phyloP scores from a whole-genome alignment of 225 moss, liverwort and hornwort genomes.

The Marchantia polymorpha region DNA sequence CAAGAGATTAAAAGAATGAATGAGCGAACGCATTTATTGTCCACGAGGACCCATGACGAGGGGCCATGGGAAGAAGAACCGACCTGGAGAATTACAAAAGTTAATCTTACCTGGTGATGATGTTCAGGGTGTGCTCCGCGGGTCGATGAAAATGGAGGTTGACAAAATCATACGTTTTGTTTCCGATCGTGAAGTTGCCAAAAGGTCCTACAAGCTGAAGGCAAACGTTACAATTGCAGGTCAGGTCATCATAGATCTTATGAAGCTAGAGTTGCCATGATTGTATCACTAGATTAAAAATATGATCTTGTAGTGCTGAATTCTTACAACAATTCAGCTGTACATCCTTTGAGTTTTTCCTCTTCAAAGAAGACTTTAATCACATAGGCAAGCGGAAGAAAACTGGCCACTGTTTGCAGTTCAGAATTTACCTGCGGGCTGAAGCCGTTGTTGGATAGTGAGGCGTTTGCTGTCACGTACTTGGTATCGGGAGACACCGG shows the following conservation, averaged over 20 bases:
- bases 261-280: too few relatives aligned
- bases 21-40: too few relatives aligned
- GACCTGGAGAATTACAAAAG: neutral
- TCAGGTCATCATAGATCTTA: neutral
- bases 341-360: too few relatives aligned
- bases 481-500: neutral
- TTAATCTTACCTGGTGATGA: neutral
- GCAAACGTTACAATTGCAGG: neutral
- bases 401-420: neutral
- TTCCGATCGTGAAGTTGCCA: neutral
- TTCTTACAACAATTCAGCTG: too few relatives aligned
- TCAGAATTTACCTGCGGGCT: neutral
- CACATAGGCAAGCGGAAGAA: too few relatives aligned
- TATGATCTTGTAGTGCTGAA: too few relatives aligned
- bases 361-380: too few relatives aligned
- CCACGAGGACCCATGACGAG: too few relatives aligned
- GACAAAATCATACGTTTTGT: neutral
- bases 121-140: neutral
- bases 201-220: neutral
- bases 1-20: too few relatives aligned
- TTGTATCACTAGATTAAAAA: too few relatives aligned
- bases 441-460: slow-evolving; percentile 5
- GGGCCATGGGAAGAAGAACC: too few relatives aligned
- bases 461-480: neutral
- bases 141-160: neutral